Conservation (phyloP, 2,329 filamentous ascomycete genomes). For the Nemania serpens region DNA sequence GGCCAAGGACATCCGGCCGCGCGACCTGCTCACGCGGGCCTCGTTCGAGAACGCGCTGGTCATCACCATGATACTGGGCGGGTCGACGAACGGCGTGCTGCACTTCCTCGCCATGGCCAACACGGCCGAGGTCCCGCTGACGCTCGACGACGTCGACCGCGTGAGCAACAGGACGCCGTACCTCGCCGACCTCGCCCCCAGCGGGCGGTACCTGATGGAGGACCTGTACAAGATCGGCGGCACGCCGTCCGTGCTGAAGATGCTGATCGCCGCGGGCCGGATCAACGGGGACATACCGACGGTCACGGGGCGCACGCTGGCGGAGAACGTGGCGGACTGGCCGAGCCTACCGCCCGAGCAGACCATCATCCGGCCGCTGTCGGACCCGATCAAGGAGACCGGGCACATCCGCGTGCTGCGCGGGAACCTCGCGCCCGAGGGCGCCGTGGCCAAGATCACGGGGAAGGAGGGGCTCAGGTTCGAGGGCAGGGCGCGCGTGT, state of each 20-base stretch:
- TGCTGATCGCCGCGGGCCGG: constrained; percentile 71
- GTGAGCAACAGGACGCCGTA: constrained; percentile 83
- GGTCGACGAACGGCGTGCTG: constrained; percentile 85
- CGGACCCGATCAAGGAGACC: constrained; percentile 74
- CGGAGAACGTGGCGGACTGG: constrained; percentile 71
- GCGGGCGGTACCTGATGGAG: constrained; percentile 80
- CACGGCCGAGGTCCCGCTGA: constrained; percentile 76
- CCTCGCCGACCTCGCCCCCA: constrained; percentile 83
- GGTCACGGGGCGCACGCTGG: constrained; percentile 75
- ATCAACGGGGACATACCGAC: constrained; percentile 73
- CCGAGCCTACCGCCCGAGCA: constrained; percentile 68
- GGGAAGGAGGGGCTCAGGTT: constrained; percentile 90
- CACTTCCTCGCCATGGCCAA: constrained; percentile 91
- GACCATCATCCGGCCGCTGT: constrained; percentile 78
- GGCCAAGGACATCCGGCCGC: constrained; percentile 80
- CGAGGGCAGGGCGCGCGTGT: constrained; percentile 79
- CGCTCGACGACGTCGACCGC: constrained; percentile 80
- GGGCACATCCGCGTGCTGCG: constrained; percentile 88
- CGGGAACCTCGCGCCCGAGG: constrained; percentile 86
- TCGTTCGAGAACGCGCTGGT: constrained; percentile 89
- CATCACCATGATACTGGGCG: constrained; percentile 89
- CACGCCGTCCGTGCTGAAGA: constrained; percentile 74
- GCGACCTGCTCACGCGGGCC: constrained; percentile 77
- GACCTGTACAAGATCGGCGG: constrained; percentile 79
- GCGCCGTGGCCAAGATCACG: constrained; percentile 94